Evolutionary conservation across 2,329 filamentous ascomycete genomes (phyloP), one percentile per base, ranked within the genome.

Genomic region (Alternaria longipes): DNA sequence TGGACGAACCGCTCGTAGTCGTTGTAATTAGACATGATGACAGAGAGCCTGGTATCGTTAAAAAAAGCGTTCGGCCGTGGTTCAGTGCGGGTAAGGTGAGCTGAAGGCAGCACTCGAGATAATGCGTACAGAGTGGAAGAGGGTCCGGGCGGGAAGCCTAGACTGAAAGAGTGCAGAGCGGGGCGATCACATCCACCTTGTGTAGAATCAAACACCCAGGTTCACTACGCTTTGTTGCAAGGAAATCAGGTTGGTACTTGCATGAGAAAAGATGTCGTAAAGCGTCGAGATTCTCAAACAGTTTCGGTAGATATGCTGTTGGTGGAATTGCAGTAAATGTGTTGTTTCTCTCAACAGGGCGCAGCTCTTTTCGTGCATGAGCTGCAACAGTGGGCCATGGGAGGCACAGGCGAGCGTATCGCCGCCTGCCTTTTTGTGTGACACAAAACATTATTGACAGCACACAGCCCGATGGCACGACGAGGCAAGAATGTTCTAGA

Each of bases 1-100:
- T 66, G 64, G 26, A 63, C 55, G 59, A 71, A 69, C 22, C 68
- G 65, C 40, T 70, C 68, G 57, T 71, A 67, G 28, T 72, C 64
- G 6, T 56, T 63, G 44, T 47, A 67, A 70, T 71, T 51, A 6
- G 42, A 49, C 54, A 61, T 61, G 20, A 34, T 40, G 45, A 26
- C 26, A 8, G 22, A 40, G 44, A 16, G n/a, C 16, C 38, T 28
- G 28, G 32, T 24, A 45, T 52, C 22, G 38, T 50, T 8, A 28
- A 38, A 20, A n/a, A 8, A 26, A n/a, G 26, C 20, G 45, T 14
- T 50, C 38, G 16, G 40, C 40, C 53, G 58, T 54, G 42, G 28
- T 47, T 60, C 32, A 38, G 18, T 36, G 30, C 24, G 58, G 12
- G 40, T 56, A 47, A 32, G n/a, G 26, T 36, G 56, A 42, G 52